These are phyloP conservation scores for Guyanaporus albipodus DNA, from an alignment of 768 basidiomycete species.

Conservation along the genomic window DNA sequence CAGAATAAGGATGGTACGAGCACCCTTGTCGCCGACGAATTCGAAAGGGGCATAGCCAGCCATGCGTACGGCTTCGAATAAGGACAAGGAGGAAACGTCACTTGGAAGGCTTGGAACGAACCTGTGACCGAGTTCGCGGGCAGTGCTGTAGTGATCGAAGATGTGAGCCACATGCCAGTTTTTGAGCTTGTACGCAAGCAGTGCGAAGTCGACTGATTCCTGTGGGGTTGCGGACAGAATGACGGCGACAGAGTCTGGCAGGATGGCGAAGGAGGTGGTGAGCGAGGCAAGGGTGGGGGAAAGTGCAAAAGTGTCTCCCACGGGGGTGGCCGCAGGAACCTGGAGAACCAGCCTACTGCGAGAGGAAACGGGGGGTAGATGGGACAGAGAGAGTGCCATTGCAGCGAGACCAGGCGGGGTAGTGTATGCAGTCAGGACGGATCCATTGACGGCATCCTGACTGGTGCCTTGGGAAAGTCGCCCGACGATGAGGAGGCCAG, in stretches of 20 bases:
- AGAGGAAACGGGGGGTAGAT: slow-evolving; percentile 60
- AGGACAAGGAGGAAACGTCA: slow-evolving; percentile 25
- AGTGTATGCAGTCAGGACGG: slow-evolving; percentile 73
- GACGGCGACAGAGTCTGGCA: slow-evolving; percentile 66
- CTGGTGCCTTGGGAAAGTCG: slow-evolving; percentile 78
- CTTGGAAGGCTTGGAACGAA: slow-evolving; percentile 38
- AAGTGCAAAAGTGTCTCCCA: slow-evolving; percentile 63
- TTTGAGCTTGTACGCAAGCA: slow-evolving; percentile 68
- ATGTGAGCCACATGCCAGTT: slow-evolving; percentile 77
- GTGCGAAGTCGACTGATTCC: slow-evolving; percentile 74
- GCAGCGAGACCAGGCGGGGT: slow-evolving; percentile 78
- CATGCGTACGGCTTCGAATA: slow-evolving; percentile 48
- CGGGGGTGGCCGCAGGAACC: slow-evolving; percentile 68
- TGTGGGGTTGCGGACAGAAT: slow-evolving; percentile 82
- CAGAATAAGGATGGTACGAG: slow-evolving; percentile 63
- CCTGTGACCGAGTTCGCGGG: slow-evolving; percentile 69
- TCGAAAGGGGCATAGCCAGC: slow-evolving; percentile 76
- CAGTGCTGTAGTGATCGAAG: slow-evolving; percentile 81
- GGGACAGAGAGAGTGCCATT: slow-evolving; percentile 76
- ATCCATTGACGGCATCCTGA: slow-evolving; percentile 54
- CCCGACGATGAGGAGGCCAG: slow-evolving; percentile 76
- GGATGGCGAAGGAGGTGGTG: slow-evolving; percentile 51
- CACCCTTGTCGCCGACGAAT: slow-evolving; percentile 62
- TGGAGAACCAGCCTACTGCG: slow-evolving; percentile 76
- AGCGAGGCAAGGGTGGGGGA: slow-evolving; percentile 75